Evolutionary conservation across 1,139 yeast species (phyloP).

Genomic region (Geotrichum aggregatum): DNA sequence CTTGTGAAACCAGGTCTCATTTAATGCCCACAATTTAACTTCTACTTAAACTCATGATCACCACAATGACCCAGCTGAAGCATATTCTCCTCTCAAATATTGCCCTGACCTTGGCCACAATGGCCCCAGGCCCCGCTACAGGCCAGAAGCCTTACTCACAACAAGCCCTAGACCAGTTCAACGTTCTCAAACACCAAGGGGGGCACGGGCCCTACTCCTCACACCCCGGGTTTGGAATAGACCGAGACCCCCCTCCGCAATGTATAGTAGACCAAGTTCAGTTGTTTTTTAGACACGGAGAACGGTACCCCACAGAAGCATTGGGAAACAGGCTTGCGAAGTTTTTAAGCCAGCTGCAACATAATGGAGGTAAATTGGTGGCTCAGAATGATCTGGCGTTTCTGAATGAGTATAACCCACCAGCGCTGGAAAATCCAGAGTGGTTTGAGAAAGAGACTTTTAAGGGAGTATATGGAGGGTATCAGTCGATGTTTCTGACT

Average conservation of each 20-base stretch:
- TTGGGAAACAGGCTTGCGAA: constrained; percentile 6
- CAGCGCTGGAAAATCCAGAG: constrained; percentile 23
- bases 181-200: constrained; percentile 39
- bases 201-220: constrained; percentile 47
- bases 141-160: constrained; percentile 24
- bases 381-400: constrained; percentile 34
- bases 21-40: no score
- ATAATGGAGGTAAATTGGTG: constrained; percentile 24
- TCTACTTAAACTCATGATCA: no score
- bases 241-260: constrained; percentile 45
- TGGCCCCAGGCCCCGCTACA: neutral
- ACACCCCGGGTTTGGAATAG: constrained; percentile 45
- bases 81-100: neutral
- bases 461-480: constrained; percentile 40
- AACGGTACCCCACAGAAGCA: constrained; percentile 51
- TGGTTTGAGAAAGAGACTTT: constrained; percentile 12
- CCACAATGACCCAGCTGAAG: neutral
- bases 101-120: neutral
- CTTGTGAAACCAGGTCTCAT: no score
- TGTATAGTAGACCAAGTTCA: constrained; percentile 36
- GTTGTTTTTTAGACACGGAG: constrained; percentile 61
- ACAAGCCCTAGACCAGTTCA: constrained; percentile 33
- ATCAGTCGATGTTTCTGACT: constrained; percentile 31
- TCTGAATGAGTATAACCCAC: constrained; percentile 35
- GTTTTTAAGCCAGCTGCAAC: constrained; percentile 9